These are phyloP conservation scores for Plantago coronopus DNA, from an alignment of 305 asterid genomes.

Conservation along the genomic window DNA sequence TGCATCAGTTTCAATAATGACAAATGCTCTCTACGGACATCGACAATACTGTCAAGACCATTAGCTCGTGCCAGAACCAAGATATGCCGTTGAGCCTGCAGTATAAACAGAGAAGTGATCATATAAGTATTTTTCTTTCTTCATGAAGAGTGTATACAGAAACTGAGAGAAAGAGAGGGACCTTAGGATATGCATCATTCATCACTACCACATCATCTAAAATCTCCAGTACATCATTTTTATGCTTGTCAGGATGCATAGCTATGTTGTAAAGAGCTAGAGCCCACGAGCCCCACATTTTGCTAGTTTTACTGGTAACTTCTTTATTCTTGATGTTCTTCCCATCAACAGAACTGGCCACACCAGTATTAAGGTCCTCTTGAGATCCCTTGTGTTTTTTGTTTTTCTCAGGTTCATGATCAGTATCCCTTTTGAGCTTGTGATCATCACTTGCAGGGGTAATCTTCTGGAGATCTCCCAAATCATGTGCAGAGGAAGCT, in stretches of 20 bases:
- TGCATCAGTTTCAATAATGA: slow-evolving; percentile 71
- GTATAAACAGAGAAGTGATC: slow-evolving; percentile 3
- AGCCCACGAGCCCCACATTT: slow-evolving; percentile 61
- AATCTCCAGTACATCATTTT: slow-evolving; percentile 44
- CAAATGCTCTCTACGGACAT: slow-evolving; percentile 51
- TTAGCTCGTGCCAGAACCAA: slow-evolving; percentile 65
- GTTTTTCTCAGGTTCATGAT: slow-evolving; percentile 35
- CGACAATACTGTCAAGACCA: slow-evolving; percentile 70
- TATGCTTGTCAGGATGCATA: slow-evolving; percentile 66
- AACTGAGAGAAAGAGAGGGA: slow-evolving; percentile 29
- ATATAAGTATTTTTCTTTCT: not conserved
- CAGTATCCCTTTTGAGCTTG: slow-evolving; percentile 50
- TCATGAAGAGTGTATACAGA: slow-evolving; percentile 10
- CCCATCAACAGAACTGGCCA: slow-evolving; percentile 24
- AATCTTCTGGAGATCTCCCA: slow-evolving; percentile 23
- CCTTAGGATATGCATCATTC: slow-evolving; percentile 93
- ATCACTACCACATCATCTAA: slow-evolving; percentile 69
- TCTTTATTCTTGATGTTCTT: slow-evolving; percentile 25
- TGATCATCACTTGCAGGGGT: slow-evolving; percentile 35
- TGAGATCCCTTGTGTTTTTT: slow-evolving; percentile 48
- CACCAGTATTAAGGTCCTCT: slow-evolving; percentile 35
- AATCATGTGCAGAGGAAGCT: slow-evolving; percentile 18
- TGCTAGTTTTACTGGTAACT: slow-evolving; percentile 27
- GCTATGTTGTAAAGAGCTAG: slow-evolving; percentile 70
- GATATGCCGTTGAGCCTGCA: slow-evolving; percentile 73